Evolutionary conservation across 2,329 filamentous ascomycete species (phyloP), one percentile per base, ranked within the genome.

Genomic region (Exserohilum rostratum): DNA sequence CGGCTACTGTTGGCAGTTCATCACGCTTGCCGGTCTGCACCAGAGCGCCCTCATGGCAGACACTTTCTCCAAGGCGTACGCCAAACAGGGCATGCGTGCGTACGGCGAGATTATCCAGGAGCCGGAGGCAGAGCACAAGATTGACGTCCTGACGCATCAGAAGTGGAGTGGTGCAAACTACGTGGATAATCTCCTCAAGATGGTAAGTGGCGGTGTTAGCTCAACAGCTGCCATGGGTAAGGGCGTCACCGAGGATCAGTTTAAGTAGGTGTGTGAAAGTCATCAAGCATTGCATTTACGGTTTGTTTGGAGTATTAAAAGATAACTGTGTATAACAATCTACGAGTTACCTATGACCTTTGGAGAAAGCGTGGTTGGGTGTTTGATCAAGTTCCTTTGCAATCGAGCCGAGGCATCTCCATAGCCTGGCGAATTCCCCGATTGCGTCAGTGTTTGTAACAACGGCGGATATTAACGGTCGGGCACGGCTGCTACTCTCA

Each of bases 1-100:
- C 44, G 95, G 95, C 60, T 99, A 99, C 85, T 96, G 91, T 86
- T 99, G 95, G 95, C 95, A 99, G 79, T 99, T 99, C 83, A 99
- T 99, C 82, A 99, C 95, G n/a, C 86, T 99, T 42, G 95, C 93
- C 5, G 95, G 95, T 65, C 84, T 99, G 73, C 95, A 99, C 83
- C 96, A 91, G 59, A 97, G 91, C 3, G 95, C 93, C 33, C 86
- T 99, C 48, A 96, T 96, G 79, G 89, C 88, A 70, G 87, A 98
- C 79, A 87, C 88, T 60, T 99, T 99, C 79, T 87, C 91, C 56
- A 85, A 87, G 73, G 90, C 91, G 44, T 99, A 90, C 76, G 83
- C 89, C 53, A 81, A 86, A 75, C 81, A 89, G 56, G 93, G 93
- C 53, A 99, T 99, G 93, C 87, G 93, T 53, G 95, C 93, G 12